Evolutionary conservation across 345 rosid genomes (phyloP).

Genomic region (Corymbia maculata): DNA sequence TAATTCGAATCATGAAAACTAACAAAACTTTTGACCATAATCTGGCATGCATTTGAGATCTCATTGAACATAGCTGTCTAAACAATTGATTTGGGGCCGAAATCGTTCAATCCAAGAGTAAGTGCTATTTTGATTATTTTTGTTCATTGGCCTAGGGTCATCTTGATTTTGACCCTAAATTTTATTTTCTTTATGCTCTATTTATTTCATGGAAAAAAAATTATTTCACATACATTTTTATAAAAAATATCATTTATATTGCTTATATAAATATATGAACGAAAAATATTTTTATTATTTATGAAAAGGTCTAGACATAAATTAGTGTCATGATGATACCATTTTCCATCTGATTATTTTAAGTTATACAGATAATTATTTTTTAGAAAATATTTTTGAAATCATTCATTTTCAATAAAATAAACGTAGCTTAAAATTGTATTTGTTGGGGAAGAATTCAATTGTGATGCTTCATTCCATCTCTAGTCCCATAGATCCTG

Average conservation of each 20-base stretch:
- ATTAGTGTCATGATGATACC: too few relatives aligned
- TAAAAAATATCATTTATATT: background rate
- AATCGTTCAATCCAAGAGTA: background rate
- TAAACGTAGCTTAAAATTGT: background rate
- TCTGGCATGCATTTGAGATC: background rate
- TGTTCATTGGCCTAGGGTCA: background rate
- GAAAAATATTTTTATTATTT: too few relatives aligned
- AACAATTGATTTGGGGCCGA: background rate
- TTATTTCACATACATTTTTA: background rate
- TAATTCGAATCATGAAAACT: background rate
- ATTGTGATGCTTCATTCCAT: background rate
- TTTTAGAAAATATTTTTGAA: background rate
- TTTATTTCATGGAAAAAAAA: background rate
- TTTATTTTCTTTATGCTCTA: background rate
- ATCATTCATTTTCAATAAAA: too few relatives aligned
- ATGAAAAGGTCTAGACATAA: too few relatives aligned
- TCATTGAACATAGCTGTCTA: background rate
- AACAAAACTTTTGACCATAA: background rate
- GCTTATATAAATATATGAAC: background rate
- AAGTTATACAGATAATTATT: too few relatives aligned
- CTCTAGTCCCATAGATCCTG: background rate
- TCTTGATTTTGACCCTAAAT: background rate
- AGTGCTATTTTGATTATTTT: background rate
- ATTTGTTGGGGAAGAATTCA: background rate
- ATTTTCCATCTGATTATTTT: too few relatives aligned